Evolutionary conservation across 2,329 filamentous ascomycete genomes (phyloP), one percentile per base, ranked within the genome.

Genomic region (Fusarium robinianum): DNA sequence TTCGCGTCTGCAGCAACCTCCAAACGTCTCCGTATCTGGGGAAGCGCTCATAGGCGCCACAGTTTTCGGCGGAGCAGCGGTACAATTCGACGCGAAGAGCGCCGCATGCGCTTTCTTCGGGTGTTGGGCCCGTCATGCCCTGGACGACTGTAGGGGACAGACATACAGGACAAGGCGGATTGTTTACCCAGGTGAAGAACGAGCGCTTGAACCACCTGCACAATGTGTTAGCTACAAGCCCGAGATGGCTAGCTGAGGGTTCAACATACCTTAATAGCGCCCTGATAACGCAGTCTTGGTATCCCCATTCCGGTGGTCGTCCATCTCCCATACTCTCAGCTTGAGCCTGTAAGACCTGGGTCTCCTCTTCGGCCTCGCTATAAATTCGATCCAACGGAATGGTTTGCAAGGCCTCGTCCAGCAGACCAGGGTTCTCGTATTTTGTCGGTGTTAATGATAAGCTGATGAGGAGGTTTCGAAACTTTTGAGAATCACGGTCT

Each of bases 131-230:
- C 1, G 88, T 89, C 80, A 89, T 87, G 58, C 91, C 92, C 61
- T 87, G 81, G 8, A 84, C 85, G 43, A 94, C 81, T 3, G 92
- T 96, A 25, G 90, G 89, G 35, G 87, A 88, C 57, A 85, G 75
- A 69, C 94, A 99, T 41, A 81, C 76, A 8, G 86, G 80, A 69
- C 94, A 97, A 12, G 86, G 79, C 1, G 94, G 94, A 69, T 96
- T 96, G 73, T 96, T 95, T 61, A 97, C 90, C 85, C 91, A 99
- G 48, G 87, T 84, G 72, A 97, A 97, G 73, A 97, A 97, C 6
- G 87, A 86, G 54, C 87, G 81, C 73, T 94, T 95, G 74, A 96
- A 99, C 94, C 94, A 97, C 56, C 70, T 67, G 22, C 9, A 42
- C 23, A 7, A 19, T 32, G 34, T 26, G 54, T 68, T 33, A 58